Base-by-base conservation (phyloP, 495 filamentous ascomycete genomes). In the Aspergillus ellipticus region DNA sequence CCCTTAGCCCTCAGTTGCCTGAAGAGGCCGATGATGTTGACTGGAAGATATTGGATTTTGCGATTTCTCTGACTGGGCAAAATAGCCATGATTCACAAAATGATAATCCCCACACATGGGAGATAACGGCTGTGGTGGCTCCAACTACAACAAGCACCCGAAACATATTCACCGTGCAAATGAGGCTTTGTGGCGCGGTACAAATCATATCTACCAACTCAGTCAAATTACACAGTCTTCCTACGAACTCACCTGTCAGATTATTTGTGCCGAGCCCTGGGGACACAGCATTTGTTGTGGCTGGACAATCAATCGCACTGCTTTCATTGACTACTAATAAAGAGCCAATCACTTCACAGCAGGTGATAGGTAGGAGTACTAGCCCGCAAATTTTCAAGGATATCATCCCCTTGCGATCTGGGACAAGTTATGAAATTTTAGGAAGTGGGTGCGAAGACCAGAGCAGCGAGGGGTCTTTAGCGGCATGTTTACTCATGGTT, bases 201-300 rank as follows among this genome's bases (percentile, higher is more conserved):
- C 53, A 59, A 35, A 52, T 76, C 28, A 15, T 69, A n/a, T 76
- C 70, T 6, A 63, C 62, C 9, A 61, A 64, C 42, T 24, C 62
- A 0, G 53, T 77, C 20, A 63, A 68, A 33, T 45, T 68, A 16
- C 63, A 61, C 21, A 58, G 45, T 11, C 60, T 68, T 19, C 39
- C 64, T 9, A 22, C 57, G 57, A 47, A 54, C 59, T 66, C 76
- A 26, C 82, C 80, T 60, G 86, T 92, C 7, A 83, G 81, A 52
- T 62, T 98, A n/a, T 83, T 89, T 52, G 74, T 97, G 22, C 90
- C 95, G 4, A 78, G 80, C 35, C 86, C 92, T 10, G 83, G 79
- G 6, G 77, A 89, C 42, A 87, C 89, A 2, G 94, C 90, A n/a
- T 93, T 92, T 59, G 68, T 96, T 41, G 78, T 92, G 5, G 88